Conservation (phyloP, 352 stramenopile species). For the Globisporangium canariense region DNA sequence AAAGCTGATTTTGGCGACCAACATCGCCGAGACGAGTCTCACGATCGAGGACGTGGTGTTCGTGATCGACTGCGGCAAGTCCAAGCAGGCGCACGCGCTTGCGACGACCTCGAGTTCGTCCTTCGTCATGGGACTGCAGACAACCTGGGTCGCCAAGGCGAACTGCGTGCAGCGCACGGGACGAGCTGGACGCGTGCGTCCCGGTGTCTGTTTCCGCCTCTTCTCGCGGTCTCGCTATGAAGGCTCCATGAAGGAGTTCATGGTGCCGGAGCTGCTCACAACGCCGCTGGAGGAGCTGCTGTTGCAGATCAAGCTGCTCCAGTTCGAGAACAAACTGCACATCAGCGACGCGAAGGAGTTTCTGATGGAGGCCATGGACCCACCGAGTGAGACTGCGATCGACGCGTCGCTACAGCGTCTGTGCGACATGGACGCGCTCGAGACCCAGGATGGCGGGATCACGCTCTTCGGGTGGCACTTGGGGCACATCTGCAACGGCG, state of each 20-base stretch:
- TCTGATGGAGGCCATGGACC: slow-evolving; percentile 90
- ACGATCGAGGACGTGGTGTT: slow-evolving; percentile 96
- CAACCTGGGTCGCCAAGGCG: slow-evolving; percentile 82
- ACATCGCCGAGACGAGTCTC: slow-evolving; percentile 96
- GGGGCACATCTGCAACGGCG: slow-evolving; percentile 62
- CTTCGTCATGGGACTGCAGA: slow-evolving; percentile 88
- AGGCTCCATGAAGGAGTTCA: slow-evolving; percentile 68
- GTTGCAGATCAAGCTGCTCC: slow-evolving; percentile 72
- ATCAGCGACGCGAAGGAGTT: slow-evolving; percentile 81
- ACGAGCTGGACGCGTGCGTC: slow-evolving; percentile 90
- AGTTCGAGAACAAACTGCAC: slow-evolving; percentile 72
- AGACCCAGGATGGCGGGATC: slow-evolving; percentile 25
- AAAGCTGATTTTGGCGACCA: slow-evolving; percentile 91
- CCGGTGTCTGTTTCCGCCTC: slow-evolving; percentile 91
- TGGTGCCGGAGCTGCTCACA: slow-evolving; percentile 69
- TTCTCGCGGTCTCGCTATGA: slow-evolving; percentile 68
- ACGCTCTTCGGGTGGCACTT: slow-evolving; percentile 78
- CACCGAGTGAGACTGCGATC: slow-evolving; percentile 88
- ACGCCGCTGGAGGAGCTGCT: slow-evolving; percentile 72
- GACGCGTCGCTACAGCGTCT: slow-evolving; percentile 89
- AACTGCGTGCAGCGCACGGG: slow-evolving; percentile 90
- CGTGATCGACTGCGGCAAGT: slow-evolving; percentile 84
- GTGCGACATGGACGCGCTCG: slow-evolving; percentile 71
- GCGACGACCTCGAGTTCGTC: slow-evolving; percentile 63
- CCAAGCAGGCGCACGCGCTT: slow-evolving; percentile 70